These are phyloP conservation scores for Stylonectria norvegica DNA, from an alignment of 2,329 filamentous ascomycete genomes.

Conservation along the genomic window DNA sequence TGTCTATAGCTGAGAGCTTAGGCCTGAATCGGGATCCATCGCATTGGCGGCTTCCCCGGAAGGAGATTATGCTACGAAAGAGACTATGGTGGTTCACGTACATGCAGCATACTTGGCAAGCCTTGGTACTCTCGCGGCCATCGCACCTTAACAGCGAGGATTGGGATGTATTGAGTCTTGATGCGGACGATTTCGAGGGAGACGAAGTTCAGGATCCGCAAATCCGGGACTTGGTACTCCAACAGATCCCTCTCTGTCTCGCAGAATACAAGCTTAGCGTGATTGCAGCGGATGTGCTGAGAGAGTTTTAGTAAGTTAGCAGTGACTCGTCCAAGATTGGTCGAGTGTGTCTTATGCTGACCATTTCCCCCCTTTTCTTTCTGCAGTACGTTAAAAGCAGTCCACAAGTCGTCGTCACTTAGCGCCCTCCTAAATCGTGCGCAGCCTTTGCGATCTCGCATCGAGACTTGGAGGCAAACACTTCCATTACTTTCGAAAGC, in stretches of 20 bases:
- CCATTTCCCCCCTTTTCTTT: too few relatives aligned
- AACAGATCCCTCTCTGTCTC: constrained; percentile 14
- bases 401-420: too few relatives aligned
- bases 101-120: constrained; percentile 20
- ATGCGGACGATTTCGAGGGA: constrained; percentile 20
- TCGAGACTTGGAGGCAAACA: constrained; percentile 25
- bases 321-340: too few relatives aligned
- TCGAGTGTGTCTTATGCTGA: too few relatives aligned
- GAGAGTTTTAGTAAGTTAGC: constrained; percentile 22
- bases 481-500: constrained; percentile 22
- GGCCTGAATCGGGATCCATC: constrained; percentile 20
- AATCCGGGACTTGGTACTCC: not conserved
- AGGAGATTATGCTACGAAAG: constrained; percentile 20
- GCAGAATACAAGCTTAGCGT: constrained; percentile 17
- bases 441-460: constrained; percentile 21
- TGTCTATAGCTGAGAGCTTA: constrained; percentile 23
- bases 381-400: too few relatives aligned
- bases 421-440: constrained; percentile 18
- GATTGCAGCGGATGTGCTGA: constrained; percentile 22
- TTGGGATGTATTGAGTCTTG: constrained; percentile 19
- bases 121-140: constrained; percentile 16
- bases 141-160: constrained; percentile 19
- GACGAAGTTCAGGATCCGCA: not conserved
- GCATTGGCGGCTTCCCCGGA: constrained; percentile 20
- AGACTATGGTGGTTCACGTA: constrained; percentile 27